Percentiles rank a stretch among this genome's conserved stretches.
Evolutionary conservation across 257 asterid species (phyloP).

Genomic region (Gynochthodes officinalis): DNA sequence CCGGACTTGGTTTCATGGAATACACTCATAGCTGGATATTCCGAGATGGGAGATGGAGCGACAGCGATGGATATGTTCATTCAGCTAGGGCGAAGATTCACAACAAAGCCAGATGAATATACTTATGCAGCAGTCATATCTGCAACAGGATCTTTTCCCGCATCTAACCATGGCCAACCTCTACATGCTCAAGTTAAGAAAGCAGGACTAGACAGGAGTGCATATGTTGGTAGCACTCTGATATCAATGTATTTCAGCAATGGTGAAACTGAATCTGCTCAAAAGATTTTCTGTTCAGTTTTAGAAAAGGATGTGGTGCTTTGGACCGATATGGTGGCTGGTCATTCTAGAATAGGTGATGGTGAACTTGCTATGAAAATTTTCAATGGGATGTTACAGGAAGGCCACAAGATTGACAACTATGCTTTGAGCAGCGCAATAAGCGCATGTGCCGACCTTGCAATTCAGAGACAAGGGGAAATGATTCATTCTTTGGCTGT

Average conservation of each 20-base stretch:
- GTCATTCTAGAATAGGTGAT: slow-evolving; percentile 62
- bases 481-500: slow-evolving; percentile 60
- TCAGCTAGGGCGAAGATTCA: slow-evolving; percentile 27
- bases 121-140: slow-evolving; percentile 64
- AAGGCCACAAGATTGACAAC: slow-evolving; percentile 43
- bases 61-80: slow-evolving; percentile 55
- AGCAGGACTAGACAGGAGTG: slow-evolving; percentile 45
- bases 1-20: slow-evolving; percentile 91
- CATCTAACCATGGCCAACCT: slow-evolving; percentile 56
- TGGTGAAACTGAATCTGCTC: slow-evolving; percentile 43
- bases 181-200: slow-evolving; percentile 71
- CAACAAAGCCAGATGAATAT: slow-evolving; percentile 59
- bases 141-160: slow-evolving; percentile 41
- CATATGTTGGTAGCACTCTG: slow-evolving; percentile 54
- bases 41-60: slow-evolving; percentile 58
- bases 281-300: slow-evolving; percentile 46
- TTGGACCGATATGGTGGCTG: slow-evolving; percentile 91
- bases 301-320: slow-evolving; percentile 61
- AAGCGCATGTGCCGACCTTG: slow-evolving; percentile 83
- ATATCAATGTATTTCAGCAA: slow-evolving; percentile 65
- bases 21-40: slow-evolving; percentile 70
- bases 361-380: slow-evolving; percentile 53
- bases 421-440: slow-evolving; percentile 60
- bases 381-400: slow-evolving; percentile 44
- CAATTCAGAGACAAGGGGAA: slow-evolving; percentile 64